Percentiles rank a stretch among this genome's conserved stretches.
phyloP scores from a whole-genome alignment of 768 basidiomycete genomes.

The Erythrobasidium yunnanense region DNA sequence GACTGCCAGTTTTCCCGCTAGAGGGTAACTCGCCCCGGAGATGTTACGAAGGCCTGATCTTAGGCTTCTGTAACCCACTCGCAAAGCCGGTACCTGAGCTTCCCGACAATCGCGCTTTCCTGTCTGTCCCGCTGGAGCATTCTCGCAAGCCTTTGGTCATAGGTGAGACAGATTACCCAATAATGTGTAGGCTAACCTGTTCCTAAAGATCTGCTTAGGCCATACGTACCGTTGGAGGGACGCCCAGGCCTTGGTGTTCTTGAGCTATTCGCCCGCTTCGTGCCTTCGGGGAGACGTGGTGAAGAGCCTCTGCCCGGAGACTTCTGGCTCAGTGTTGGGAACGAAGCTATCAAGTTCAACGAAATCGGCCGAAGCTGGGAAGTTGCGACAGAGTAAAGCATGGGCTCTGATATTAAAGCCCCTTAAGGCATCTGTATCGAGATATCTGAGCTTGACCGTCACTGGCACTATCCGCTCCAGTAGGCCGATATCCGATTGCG shows the following conservation, averaged over 20 bases:
- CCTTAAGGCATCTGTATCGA: too few relatives aligned
- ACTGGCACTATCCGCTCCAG: too few relatives aligned
- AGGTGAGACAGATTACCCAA: background rate
- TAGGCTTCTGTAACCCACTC: slow-evolving; percentile 9
- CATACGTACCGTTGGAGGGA: background rate
- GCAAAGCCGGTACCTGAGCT: background rate
- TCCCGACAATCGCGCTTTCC: background rate
- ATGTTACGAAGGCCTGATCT: slow-evolving; percentile 22
- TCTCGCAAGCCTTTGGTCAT: slow-evolving; percentile 19
- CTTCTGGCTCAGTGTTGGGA: slow-evolving; percentile 15
- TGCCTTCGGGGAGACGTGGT: background rate
- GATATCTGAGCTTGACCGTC: too few relatives aligned
- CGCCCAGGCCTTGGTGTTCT: background rate
- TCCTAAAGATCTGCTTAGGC: slow-evolving; percentile 5
- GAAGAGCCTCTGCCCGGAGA: background rate
- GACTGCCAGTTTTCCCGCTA: slow-evolving; percentile 7
- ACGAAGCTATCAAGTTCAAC: slow-evolving; percentile 16
- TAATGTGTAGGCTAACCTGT: background rate
- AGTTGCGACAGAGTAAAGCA: background rate
- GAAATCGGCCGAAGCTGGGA: background rate
- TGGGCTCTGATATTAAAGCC: too few relatives aligned
- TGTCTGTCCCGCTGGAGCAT: slow-evolving; percentile 16
- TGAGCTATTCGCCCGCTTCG: slow-evolving; percentile 15
- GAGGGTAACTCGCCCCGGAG: slow-evolving; percentile 8
- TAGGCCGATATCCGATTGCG: too few relatives aligned